Evolutionary conservation across 1,139 yeast genomes (phyloP).

Genomic region (Chernovozyma sophiae-reginae): DNA sequence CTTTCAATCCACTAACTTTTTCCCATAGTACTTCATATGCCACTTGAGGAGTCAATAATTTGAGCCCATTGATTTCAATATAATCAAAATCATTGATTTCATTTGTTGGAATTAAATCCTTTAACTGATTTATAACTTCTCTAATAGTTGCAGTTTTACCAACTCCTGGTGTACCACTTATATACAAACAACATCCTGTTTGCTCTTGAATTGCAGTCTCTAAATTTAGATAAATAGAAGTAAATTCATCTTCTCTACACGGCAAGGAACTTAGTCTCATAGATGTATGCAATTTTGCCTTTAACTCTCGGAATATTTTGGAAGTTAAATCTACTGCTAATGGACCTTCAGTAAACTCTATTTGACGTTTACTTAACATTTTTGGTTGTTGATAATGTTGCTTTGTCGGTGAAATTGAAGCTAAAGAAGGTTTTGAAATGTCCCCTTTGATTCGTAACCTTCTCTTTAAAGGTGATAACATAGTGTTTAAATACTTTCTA

Average conservation of each 20-base stretch:
- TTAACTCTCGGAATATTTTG: constrained; percentile 49
- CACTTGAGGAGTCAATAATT: constrained; percentile 75
- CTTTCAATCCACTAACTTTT: constrained; percentile 57
- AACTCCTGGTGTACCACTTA: constrained; percentile 97
- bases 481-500: constrained; percentile 17
- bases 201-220: constrained; percentile 70
- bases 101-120: constrained; percentile 38
- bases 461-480: constrained; percentile 28
- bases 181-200: constrained; percentile 80
- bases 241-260: constrained; percentile 84
- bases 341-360: constrained; percentile 4
- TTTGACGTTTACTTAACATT: constrained; percentile 1
- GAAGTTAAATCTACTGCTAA: constrained; percentile 25
- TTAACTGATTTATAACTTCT: constrained; percentile 73
- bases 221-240: constrained; percentile 65
- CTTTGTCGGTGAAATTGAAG: constrained; percentile 23
- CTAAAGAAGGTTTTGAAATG: constrained; percentile 20
- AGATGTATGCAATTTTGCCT: constrained; percentile 61
- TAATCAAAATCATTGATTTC: constrained; percentile 61
- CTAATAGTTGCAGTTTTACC: constrained; percentile 95
- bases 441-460: constrained; percentile 24
- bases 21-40: constrained; percentile 86
- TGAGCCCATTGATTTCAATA: constrained; percentile 87
- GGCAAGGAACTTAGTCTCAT: constrained; percentile 66
- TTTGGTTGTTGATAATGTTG: constrained; percentile 5